Conservation (phyloP, 129 eudicot species). For the Chrysanthemum makinoi region DNA sequence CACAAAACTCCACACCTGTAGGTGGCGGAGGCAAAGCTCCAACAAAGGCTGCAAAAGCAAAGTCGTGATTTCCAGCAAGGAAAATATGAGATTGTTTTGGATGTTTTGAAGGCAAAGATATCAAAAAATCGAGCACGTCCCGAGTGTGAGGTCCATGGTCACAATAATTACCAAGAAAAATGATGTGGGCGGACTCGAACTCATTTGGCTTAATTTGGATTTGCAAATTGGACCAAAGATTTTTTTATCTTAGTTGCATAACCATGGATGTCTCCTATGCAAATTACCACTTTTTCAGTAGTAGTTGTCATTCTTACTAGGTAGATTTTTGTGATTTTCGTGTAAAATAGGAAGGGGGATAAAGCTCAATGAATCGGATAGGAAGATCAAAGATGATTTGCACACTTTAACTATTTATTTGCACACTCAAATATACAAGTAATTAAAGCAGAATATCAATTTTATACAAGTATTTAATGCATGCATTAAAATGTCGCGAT, state of each 20-base stretch:
- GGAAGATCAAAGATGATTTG: no score
- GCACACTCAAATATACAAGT: no score
- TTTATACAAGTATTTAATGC: no score
- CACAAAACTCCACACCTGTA: constrained; percentile 46
- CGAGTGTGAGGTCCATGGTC: constrained; percentile 75
- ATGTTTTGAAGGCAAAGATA: constrained; percentile 59
- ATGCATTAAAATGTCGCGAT: no score
- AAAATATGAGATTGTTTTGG: constrained; percentile 79
- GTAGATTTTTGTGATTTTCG: no score
- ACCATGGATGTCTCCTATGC: constrained; percentile 1
- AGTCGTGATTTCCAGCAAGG: constrained; percentile 81
- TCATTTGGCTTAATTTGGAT: constrained; percentile 18
- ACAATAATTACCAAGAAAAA: constrained; percentile 89
- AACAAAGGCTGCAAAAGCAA: constrained; percentile 77
- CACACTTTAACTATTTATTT: no score
- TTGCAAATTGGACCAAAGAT: constrained; percentile 42
- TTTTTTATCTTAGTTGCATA: constrained; percentile 33
- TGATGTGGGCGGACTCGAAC: constrained; percentile 29
- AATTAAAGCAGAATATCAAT: no score
- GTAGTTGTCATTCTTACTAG: no score
- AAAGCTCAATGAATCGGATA: no score
- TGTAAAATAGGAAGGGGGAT: no score
- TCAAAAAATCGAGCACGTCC: constrained; percentile 58
- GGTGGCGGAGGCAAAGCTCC: constrained; percentile 61
- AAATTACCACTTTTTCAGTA: no score